Conservation (phyloP, 768 basidiomycete genomes). For the Termitomyces sp. region DNA sequence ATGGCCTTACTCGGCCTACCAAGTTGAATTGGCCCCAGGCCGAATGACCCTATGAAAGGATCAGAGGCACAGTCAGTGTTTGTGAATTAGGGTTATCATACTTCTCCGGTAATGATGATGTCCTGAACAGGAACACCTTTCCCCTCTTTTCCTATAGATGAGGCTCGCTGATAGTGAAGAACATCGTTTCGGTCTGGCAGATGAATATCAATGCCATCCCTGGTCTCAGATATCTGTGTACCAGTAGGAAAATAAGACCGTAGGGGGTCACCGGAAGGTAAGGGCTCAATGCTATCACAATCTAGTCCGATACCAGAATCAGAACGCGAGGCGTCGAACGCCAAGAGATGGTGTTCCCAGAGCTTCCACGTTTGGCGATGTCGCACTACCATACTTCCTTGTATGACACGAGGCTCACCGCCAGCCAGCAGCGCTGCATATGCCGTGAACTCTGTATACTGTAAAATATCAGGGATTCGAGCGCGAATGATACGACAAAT, state of each 20-base stretch:
- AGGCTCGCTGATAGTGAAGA: slow-evolving; percentile 27
- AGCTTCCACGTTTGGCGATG: slow-evolving; percentile 91
- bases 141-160: slow-evolving; percentile 12
- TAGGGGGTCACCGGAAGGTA: slow-evolving; percentile 57
- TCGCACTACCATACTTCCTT: slow-evolving; percentile 70
- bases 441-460: slow-evolving; percentile 84
- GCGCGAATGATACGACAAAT: too few relatives aligned
- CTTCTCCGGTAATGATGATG: slow-evolving; percentile 73
- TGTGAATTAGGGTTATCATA: slow-evolving; percentile 21
- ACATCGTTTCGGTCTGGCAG: slow-evolving; percentile 34
- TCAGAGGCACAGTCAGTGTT: background rate
- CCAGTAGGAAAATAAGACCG: slow-evolving; percentile 56
- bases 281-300: slow-evolving; percentile 25
- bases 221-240: slow-evolving; percentile 42
- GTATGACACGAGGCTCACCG: slow-evolving; percentile 57
- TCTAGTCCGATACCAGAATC: slow-evolving; percentile 30
- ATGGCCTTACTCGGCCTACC: slow-evolving; percentile 72
- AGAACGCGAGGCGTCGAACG: slow-evolving; percentile 21
- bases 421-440: slow-evolving; percentile 78
- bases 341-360: slow-evolving; percentile 62
- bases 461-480: background rate
- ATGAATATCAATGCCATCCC: slow-evolving; percentile 41
- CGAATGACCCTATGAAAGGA: slow-evolving; percentile 65
- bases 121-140: slow-evolving; percentile 37
- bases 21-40: slow-evolving; percentile 87